phyloP scores from a whole-genome alignment of 2,329 filamentous ascomycete species.

The Rhinocladiella similis region DNA sequence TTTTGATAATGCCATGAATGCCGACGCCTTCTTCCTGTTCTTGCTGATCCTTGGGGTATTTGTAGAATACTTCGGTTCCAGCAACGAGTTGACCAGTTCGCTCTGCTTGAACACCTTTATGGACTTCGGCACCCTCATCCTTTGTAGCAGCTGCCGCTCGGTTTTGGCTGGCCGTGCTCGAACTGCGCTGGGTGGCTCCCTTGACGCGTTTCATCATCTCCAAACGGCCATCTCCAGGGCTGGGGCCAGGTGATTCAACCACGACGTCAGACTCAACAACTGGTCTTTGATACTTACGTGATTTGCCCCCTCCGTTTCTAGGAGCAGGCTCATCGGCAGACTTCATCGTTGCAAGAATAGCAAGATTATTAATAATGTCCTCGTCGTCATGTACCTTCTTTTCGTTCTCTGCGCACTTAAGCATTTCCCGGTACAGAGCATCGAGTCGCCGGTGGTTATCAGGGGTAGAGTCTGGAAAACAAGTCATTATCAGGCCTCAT shows the following conservation, averaged over 20 bases:
- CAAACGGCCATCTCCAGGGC: conserved; percentile 36
- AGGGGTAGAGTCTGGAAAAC: conserved; percentile 18
- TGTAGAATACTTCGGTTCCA: conserved; percentile 53
- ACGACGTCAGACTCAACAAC: conserved; percentile 43
- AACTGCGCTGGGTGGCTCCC: conserved; percentile 39
- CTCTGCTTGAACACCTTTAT: conserved; percentile 44
- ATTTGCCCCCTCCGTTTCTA: conserved; percentile 43
- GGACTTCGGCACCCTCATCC: conserved; percentile 44
- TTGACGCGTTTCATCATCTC: conserved; percentile 49
- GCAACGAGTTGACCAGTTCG: conserved; percentile 44
- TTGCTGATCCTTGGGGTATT: conserved; percentile 51
- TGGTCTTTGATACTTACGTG: conserved; percentile 42
- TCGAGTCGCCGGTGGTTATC: conserved; percentile 40
- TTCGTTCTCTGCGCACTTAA: conserved; percentile 51
- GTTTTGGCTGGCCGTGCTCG: conserved; percentile 33
- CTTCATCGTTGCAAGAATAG: conserved; percentile 50
- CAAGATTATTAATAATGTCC: conserved; percentile 52
- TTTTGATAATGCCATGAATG: conserved; percentile 77
- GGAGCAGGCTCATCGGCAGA: conserved; percentile 48
- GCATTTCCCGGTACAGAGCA: conserved; percentile 46
- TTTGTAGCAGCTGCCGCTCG: conserved; percentile 38
- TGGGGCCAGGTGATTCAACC: conserved; percentile 47
- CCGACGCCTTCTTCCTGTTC: conserved; percentile 54
- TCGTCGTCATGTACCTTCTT: conserved; percentile 50
- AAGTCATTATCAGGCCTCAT: background rate